Base-by-base conservation (phyloP, 2,329 filamentous ascomycete genomes). In the Colletotrichum salicis region DNA sequence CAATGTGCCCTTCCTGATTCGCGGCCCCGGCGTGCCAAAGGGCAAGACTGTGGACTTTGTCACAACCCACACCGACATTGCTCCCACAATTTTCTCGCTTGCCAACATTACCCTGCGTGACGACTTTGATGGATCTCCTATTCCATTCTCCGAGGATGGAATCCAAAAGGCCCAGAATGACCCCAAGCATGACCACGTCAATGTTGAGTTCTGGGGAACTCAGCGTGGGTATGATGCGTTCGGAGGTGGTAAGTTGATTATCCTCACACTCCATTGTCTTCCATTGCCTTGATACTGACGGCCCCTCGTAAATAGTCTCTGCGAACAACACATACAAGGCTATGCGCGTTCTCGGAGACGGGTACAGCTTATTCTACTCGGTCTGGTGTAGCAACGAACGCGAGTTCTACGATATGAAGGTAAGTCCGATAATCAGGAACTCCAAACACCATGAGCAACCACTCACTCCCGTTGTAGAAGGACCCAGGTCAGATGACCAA, bases 341-440 rank as follows among this genome's bases (percentile, higher is more conserved):
- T 0, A 75, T 91, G 24, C 84, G 89, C n/a, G 79, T 92, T 6
- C 82, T 89, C 4, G 81, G 85, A 0, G 77, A 85, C 2, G 79
- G 81, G 5, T 93, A 92, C 76, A 89, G 87, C 75, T 77, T 93
- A 5, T 89, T 90, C 72, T 93, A 93, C 75, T 86, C 89, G 0
- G 89, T 92, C 0, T 93, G 91, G 91, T 93, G 92, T 76, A 91
- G 82, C 15, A 89, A 90, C 63, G 90, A 92, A 76, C 87, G 89
- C 67, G 91, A 93, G 77, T 84, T 92, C 2, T 93, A 93, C 77
- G 86, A 93, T 73, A 76, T 92, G 51, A 86, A 83, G 76, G 89
- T 87, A 77, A 58, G 80, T 76, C 19, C 51, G 5, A 31, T 11
- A 59, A 19, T 5, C 13, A 19, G 31, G 4, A 48, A 51, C 15